These are phyloP conservation scores for Pseudonitzschia multistriata DNA, from an alignment of 108 stramenopile species.

Conservation along the genomic window DNA sequence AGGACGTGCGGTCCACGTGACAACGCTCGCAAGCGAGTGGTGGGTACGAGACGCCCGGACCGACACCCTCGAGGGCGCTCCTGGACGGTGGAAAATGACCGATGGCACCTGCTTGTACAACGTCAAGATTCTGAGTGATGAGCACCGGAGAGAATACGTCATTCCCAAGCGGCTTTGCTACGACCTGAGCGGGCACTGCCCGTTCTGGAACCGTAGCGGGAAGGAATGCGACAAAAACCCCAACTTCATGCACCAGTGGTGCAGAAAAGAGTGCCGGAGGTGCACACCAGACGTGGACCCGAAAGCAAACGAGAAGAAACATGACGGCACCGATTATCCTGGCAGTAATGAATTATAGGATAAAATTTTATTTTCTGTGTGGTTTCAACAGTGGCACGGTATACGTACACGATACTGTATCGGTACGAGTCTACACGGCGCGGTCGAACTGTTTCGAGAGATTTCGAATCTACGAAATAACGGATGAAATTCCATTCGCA, in stretches of 20 bases:
- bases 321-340: no score
- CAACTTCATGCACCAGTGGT: constrained; percentile 49
- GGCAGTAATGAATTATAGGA: no score
- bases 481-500: no score
- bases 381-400: no score
- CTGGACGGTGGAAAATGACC: constrained; percentile 47
- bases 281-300: no score
- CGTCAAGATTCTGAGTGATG: constrained; percentile 45
- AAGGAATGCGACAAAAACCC: constrained; percentile 50
- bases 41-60: constrained; percentile 52
- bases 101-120: constrained; percentile 23
- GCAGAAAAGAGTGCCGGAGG: constrained; percentile 34
- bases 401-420: no score
- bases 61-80: constrained; percentile 48
- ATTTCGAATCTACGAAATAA: no score
- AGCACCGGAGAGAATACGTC: constrained; percentile 18
- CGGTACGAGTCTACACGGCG: no score
- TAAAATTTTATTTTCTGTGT: no score
- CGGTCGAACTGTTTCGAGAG: no score
- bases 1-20: constrained; percentile 15
- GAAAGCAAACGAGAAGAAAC: no score
- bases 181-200: constrained; percentile 59
- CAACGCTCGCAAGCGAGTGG: constrained; percentile 57
- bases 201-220: constrained; percentile 42
- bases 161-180: constrained; percentile 43